phyloP scores from a whole-genome alignment of 345 rosid species.

The Brassica cretica region DNA sequence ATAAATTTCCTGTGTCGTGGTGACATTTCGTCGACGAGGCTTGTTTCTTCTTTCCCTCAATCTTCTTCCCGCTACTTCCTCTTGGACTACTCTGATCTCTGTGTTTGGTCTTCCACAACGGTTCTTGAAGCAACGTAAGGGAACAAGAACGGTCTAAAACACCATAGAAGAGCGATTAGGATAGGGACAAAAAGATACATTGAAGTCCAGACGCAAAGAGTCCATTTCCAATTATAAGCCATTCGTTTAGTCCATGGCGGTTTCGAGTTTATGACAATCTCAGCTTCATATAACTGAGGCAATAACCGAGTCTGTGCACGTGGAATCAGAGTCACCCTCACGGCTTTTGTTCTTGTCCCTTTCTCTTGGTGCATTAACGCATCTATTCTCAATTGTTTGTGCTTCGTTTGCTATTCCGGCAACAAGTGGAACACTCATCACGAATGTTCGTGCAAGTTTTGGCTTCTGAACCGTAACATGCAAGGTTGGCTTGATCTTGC shows the following conservation, averaged over 20 bases:
- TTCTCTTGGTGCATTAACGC: conserved; percentile 57
- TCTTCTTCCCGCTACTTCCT: conserved; percentile 35
- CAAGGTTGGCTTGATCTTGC: conserved; percentile 73
- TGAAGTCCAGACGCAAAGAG: conserved; percentile 67
- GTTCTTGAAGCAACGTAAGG: conserved; percentile 26
- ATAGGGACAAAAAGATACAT: conserved; percentile 46
- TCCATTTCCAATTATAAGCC: conserved; percentile 80
- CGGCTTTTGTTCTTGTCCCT: conserved; percentile 54
- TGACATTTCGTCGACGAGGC: conserved; percentile 27
- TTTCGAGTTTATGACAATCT: conserved; percentile 52
- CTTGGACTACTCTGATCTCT: conserved; percentile 22
- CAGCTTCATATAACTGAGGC: conserved; percentile 73
- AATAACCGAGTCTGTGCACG: conserved; percentile 56
- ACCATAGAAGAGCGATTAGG: conserved; percentile 41
- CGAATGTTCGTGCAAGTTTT: conserved; percentile 53
- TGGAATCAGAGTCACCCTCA: conserved; percentile 57
- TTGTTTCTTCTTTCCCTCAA: conserved; percentile 50
- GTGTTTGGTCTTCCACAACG: not conserved
- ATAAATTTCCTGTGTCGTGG: conserved; percentile 13
- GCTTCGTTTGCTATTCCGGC: conserved; percentile 67
- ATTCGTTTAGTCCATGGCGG: conserved; percentile 67
- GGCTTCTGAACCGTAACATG: conserved; percentile 71
- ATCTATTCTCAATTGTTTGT: conserved; percentile 54
- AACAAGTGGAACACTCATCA: conserved; percentile 57
- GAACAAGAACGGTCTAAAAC: conserved; percentile 50